Evolutionary conservation across 2,329 filamentous ascomycete genomes (phyloP).

Genomic region (Sporothrix dimorphospora): DNA sequence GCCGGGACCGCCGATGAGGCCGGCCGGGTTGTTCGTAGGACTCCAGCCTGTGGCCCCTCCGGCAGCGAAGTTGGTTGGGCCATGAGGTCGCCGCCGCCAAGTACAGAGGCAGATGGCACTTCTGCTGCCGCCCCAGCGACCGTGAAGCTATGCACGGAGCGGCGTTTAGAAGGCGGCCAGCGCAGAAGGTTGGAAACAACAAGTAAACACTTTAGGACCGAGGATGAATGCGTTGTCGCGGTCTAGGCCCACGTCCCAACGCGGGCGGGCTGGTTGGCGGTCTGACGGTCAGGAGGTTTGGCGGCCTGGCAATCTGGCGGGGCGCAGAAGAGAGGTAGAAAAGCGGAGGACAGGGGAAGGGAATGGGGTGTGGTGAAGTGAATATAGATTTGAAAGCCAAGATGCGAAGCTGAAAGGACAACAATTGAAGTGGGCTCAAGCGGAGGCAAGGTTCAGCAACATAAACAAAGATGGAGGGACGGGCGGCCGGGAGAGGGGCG

Average conservation of each 20-base stretch:
- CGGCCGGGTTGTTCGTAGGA: constrained; percentile 28
- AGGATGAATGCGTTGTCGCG: constrained; percentile 26
- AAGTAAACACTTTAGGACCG: constrained; percentile 24
- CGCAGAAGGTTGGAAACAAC: neutral
- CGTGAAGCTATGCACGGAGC: constrained; percentile 2
- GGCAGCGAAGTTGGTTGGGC: constrained; percentile 22
- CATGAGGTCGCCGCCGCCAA: constrained; percentile 27
- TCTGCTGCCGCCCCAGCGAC: constrained; percentile 22
- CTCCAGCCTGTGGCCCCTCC: constrained; percentile 18
- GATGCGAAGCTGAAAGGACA: neutral
- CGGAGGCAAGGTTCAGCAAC: neutral
- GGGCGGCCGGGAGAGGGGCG: constrained; percentile 1
- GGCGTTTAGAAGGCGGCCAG: constrained; percentile 14
- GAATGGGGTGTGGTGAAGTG: neutral
- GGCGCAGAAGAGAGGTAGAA: neutral
- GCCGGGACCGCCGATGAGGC: constrained; percentile 29
- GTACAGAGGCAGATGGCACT: constrained; percentile 27
- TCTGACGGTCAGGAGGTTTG: neutral
- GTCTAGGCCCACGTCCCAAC: constrained; percentile 23
- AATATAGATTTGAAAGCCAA: neutral
- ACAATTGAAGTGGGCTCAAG: neutral
- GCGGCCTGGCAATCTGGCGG: neutral
- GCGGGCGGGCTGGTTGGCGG: constrained; percentile 10
- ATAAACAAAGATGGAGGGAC: constrained; percentile 14
- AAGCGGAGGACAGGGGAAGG: neutral